Base-by-base conservation (phyloP, 805 yeast species). In the Blastobotrys mokoenaii region DNA sequence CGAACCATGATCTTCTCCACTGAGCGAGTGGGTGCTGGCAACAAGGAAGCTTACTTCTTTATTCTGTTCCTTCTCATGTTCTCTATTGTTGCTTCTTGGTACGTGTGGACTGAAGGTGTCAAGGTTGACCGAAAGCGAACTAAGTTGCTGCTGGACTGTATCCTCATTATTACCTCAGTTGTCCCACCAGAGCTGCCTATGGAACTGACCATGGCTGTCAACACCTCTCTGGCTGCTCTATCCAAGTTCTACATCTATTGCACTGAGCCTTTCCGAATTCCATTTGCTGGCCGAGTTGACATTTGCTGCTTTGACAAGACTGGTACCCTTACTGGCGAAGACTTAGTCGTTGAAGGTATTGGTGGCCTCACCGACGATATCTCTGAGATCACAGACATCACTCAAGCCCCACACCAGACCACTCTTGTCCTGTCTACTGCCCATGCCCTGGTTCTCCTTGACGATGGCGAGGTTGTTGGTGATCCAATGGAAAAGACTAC, bases 401-500 rank as follows among this genome's bases (percentile, higher is more conserved):
- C 69, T 5, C 83, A 80, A 38, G 87, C 86, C 43, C 90, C 96
- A 6, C 70, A 64, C 27, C 73, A 76, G 38, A 81, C 95, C 8
- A 69, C 79, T 35, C 71, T 75, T 50, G 87, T 85, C 33, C 74
- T 93, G 52, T 97, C 97, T 50, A 81, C 97, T 46, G 96, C 96
- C 31, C 98, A 93, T 65, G 97, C 98, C 25, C 74, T 93, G 53
- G 98, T 93, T 22, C 79, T 81, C 58, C 73, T 93, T 49, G 97
- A 93, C 58, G 96, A 89, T 62, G 98, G 97, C 56, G 97, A 93
- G 51, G 78, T 89, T 55, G 98, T 93, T 50, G 98, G 98, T 67
- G 98, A 93, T 61, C 97, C 98, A 51, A 90, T 93, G 97, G 98
- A 93, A 68, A 87, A 88, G 67, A 96, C 94, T 22, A 93, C 98